These are phyloP conservation scores for Lunularia cruciata DNA, from an alignment of 225 moss, liverwort and hornwort species.

Conservation along the genomic window DNA sequence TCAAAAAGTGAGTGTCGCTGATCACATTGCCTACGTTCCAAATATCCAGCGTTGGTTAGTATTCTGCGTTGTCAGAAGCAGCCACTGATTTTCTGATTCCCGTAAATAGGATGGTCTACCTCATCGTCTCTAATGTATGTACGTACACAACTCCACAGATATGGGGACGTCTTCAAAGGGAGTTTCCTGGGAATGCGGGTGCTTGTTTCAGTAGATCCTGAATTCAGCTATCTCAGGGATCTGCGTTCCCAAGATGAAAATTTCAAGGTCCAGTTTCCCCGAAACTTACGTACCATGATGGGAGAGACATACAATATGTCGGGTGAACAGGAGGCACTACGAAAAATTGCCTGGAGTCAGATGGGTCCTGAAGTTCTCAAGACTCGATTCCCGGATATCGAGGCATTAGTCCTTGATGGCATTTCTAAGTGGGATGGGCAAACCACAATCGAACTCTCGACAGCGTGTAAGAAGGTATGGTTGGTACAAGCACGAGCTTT, in stretches of 20 bases:
- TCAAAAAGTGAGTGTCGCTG: background rate
- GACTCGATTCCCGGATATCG: background rate
- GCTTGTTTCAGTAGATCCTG: conserved; percentile 14
- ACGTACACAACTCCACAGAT: conserved; percentile 1
- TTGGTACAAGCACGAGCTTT: no score
- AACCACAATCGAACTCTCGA: background rate
- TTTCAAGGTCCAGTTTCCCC: background rate
- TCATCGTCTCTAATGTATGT: background rate
- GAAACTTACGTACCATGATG: background rate
- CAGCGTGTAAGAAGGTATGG: conserved; percentile 13
- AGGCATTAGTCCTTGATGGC: conserved; percentile 2
- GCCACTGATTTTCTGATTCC: background rate
- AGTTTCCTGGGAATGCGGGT: conserved; percentile 5
- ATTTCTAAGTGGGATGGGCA: conserved; percentile 14
- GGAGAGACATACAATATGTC: conserved; percentile 22
- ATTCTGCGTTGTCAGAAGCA: background rate
- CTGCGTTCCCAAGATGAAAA: background rate
- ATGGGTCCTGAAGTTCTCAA: conserved; percentile 5
- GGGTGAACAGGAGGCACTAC: conserved; percentile 3
- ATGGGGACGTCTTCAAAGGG: conserved; percentile 14
- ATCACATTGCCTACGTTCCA: background rate
- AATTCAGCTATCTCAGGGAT: conserved; percentile 13
- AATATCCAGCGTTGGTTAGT: no score
- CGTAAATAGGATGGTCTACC: background rate
- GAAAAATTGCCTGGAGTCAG: background rate